phyloP scores from a whole-genome alignment of 2,329 filamentous ascomycete genomes.

The Chaetomiaceae sp. region DNA sequence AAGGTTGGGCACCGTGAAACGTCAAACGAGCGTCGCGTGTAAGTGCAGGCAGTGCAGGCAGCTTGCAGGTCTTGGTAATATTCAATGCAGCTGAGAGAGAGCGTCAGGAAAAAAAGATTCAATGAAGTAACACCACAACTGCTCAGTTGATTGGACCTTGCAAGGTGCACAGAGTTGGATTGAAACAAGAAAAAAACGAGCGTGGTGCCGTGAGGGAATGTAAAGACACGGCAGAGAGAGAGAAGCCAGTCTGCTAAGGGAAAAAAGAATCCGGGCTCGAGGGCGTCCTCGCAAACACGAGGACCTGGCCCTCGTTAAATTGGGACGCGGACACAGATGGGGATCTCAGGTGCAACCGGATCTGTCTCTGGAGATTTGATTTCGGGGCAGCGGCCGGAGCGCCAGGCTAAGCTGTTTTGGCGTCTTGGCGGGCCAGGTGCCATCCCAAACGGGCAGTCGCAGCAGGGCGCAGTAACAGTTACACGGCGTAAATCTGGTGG shows the following conservation, averaged over 20 bases:
- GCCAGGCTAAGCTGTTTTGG: slow-evolving; percentile 14
- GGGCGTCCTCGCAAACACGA: background rate
- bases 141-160: background rate
- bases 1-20: slow-evolving; percentile 8
- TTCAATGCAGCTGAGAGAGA: too few relatives aligned
- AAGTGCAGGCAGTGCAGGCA: slow-evolving; percentile 4
- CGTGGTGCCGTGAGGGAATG: slow-evolving; percentile 2
- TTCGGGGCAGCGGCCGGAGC: slow-evolving; percentile 18
- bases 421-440: slow-evolving; percentile 7
- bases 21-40: slow-evolving; percentile 8
- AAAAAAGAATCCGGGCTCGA: background rate
- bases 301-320: slow-evolving; percentile 16
- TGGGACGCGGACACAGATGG: slow-evolving; percentile 2
- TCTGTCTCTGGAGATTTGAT: slow-evolving; percentile 18
- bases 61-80: too few relatives aligned
- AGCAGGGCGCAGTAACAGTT: background rate
- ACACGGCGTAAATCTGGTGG: background rate
- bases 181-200: slow-evolving; percentile 14
- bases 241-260: background rate
- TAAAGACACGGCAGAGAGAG: background rate
- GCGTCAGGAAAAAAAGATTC: slow-evolving; percentile 6
- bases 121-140: background rate
- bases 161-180: too few relatives aligned
- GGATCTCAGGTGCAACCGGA: slow-evolving; percentile 12
- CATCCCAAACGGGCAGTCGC: slow-evolving; percentile 1